Base-by-base conservation (phyloP, 177 flowering plant species). In the Vitis hybrid region DNA sequence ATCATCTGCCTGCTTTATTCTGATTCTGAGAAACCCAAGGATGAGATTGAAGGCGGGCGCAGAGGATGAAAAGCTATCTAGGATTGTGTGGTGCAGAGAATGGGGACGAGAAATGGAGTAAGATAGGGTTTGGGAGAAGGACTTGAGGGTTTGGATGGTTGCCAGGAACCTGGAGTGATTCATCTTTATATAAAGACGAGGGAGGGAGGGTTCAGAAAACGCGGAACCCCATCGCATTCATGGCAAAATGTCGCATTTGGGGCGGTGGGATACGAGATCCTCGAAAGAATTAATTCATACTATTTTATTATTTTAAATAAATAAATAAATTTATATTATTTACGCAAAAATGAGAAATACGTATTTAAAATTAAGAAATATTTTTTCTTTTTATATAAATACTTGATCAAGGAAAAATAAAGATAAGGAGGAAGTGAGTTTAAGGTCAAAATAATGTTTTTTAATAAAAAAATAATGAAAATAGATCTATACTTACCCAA, bases 51-150 rank as follows among this genome's bases (percentile, higher is more conserved):
- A 24, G 2, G n/a, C 3, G 56, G 56, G 62, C 4, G 24, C 11
- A 56, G 17, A 15, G 24, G 32, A 32, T 21, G 17, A 12, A 18
- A 59, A 17, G 27, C 19, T 56, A 48, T 71, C 61, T 24, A 5
- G 64, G 30, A 71, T 15, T 18, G 55, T 54, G 55, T 60, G 66
- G 70, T 14, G 66, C 24, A n/a, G 70, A 58, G 21, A 3, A 64
- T 19, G 21, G 6, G 52, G 18, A 61, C 15, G 60, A 56, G 30
- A 67, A 30, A 54, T 40, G 62, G 30, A 7, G 50, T n/a, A 18
- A 48, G 61, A 46, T 66, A 67, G 71, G 71, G 56, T 67, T 72
- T 30, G 56, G 2, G 62, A 62, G 66, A 48, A 65, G 65, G 46
- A 35, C 46, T 35, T 35, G 46, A 5, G 8, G 9, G 49, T 5